These are phyloP conservation scores for Nematodospora valgi DNA, from an alignment of 805 yeast species.

Conservation along the genomic window DNA sequence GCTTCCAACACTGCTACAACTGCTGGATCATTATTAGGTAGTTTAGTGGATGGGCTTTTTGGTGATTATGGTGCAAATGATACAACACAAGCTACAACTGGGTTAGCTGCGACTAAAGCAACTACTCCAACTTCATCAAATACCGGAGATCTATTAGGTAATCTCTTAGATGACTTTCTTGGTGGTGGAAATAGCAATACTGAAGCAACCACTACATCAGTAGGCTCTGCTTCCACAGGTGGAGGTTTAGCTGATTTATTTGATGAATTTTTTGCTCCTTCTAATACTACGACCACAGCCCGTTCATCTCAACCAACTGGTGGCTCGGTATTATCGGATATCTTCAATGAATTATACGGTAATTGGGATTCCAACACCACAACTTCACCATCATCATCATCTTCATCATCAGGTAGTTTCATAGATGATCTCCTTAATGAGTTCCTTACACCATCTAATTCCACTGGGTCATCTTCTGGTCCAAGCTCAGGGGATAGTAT, in stretches of 20 bases:
- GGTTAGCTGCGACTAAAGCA: not conserved
- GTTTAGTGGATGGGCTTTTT: slow-evolving; percentile 2
- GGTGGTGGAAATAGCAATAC: slow-evolving; percentile 1
- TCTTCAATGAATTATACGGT: slow-evolving; percentile 6
- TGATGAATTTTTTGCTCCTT: not conserved
- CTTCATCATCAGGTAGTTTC: slow-evolving; percentile 6
- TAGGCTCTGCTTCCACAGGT: not conserved
- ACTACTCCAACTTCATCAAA: slow-evolving; percentile 1
- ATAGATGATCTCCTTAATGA: slow-evolving; percentile 5
- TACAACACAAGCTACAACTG: slow-evolving; percentile 1
- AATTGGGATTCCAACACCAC: not conserved
- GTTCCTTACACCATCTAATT: slow-evolving; percentile 2
- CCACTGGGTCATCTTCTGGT: not conserved
- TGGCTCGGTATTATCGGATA: slow-evolving; percentile 3
- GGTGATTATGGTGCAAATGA: not conserved
- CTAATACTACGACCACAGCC: slow-evolving; percentile 1
- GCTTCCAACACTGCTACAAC: slow-evolving; percentile 10
- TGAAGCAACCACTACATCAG: slow-evolving; percentile 1
- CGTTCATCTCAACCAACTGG: not conserved
- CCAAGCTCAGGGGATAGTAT: slow-evolving; percentile 1
- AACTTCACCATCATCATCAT: not conserved
- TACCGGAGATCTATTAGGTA: slow-evolving; percentile 1
- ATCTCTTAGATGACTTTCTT: slow-evolving; percentile 1
- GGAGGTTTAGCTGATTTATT: slow-evolving; percentile 3
- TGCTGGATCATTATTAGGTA: slow-evolving; percentile 8